Base-by-base conservation (phyloP, 2,329 filamentous ascomycete genomes). In the Rutstroemia sydowiana region DNA sequence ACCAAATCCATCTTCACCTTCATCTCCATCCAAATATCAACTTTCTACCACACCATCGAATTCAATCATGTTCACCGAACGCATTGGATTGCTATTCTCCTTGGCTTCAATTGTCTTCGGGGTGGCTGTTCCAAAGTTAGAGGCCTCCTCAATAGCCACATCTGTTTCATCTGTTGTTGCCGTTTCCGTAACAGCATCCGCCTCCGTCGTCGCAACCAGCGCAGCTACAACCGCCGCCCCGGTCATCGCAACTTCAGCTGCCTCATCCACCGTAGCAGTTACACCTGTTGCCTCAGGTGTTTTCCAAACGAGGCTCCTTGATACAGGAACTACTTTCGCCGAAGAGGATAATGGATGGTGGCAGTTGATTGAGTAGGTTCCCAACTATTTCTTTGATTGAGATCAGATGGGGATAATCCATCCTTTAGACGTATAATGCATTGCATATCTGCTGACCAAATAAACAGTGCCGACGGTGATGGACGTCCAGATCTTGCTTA, bases 201-300 rank as follows among this genome's bases (percentile, higher is more conserved):
- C 43, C 23, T 48, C 31, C 45, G 36, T 41, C 47, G 45, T 32
- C 52, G 20, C 6, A 9, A 20, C 18, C 6, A 40, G 46, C 14
- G 44, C 44, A 42, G 45, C 45, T 16, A 23, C 48, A 16, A 18
- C 44, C 36, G 51, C 57, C 30, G 28, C 61, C 13, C 51, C 61
- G 39, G 44, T 58, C 18, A 59, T 61, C n/a, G 51, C 59, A 41
- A 57, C 59, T 30, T 55, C 62, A 32, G 47, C 61, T 9, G 55
- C 61, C 6, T 39, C 34, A 6, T 31, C 48, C 11, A 26, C 18
- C 28, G 40, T 43, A 3, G 10, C 16, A 5, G n/a, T 14, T 18
- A 1, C 16, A 18, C 11, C 40, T 10, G 7, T 23, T n/a, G 14
- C 21, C 5, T 44, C 55, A 34, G 30, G n/a, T n/a, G n/a, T n/a